Percentiles rank a stretch among this genome's conserved stretches.
Conservation (phyloP, 345 rosid genomes). For the Boechera divaricarpa region DNA sequence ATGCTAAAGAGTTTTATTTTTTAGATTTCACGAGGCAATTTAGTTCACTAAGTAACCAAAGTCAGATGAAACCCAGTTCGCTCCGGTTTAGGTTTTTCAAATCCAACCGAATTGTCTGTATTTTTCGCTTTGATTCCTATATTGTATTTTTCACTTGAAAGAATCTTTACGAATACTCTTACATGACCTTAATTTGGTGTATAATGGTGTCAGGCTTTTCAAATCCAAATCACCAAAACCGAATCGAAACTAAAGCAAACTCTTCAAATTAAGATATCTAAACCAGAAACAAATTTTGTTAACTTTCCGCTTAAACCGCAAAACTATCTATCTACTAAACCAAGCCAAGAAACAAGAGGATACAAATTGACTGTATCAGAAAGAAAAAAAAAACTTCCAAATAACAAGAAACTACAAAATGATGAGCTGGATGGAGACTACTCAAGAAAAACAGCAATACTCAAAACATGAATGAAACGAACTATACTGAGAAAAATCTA, state of each 20-base stretch:
- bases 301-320: neutral
- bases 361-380: neutral
- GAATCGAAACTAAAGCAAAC: neutral
- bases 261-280: neutral
- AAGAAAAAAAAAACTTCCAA: conserved; percentile 4
- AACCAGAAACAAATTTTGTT: neutral
- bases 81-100: neutral
- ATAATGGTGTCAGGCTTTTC: neutral
- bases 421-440: conserved; percentile 3
- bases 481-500: conserved; percentile 20
- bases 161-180: too few species aligned
- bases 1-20: neutral
- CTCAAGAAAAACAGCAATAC: conserved; percentile 19
- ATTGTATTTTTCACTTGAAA: neutral
- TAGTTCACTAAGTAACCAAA: neutral
- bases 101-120: neutral
- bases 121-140: too few species aligned
- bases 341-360: neutral
- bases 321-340: neutral
- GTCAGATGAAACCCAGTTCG: too few species aligned
- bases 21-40: neutral
- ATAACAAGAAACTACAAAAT: conserved; percentile 14
- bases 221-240: neutral
- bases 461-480: conserved; percentile 29
- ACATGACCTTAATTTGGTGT: neutral